Base-by-base conservation (phyloP, 441 rosid species). In the Erysimum cheiri region DNA sequence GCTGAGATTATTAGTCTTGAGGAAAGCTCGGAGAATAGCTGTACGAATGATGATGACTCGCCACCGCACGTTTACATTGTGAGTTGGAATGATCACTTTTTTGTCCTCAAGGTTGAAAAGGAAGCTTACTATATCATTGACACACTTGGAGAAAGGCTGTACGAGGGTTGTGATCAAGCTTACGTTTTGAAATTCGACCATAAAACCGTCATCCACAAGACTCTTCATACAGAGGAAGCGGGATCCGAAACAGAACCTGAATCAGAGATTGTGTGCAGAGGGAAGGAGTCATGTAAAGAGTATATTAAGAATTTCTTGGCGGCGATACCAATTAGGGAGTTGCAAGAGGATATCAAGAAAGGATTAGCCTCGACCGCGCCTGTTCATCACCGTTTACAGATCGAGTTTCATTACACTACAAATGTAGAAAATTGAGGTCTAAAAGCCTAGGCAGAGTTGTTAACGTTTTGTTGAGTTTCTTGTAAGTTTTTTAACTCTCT, bases 1-100 rank as follows among this genome's bases (percentile, higher is more conserved):
- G 87, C 89, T 29, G 96, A 93, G 82, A 87, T 93, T 35, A 76
- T 68, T 11, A 35, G 32, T 69, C 33, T 58, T 0, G 69, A 74
- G n/a, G 75, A 83, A 41, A 76, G 60, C 44, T 41, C 76, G 0
- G 26, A 4, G 17, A 52, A 52, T 37, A 8, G 52, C 6, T 9
- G 43, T 13, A 59, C 3, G 9, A 3, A 8, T 10, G 70, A 56
- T 37, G 68, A 73, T 43, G 88, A 77, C 43, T 56, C 36, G 5
- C 17, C 70, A 7, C 81, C 83, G 7, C 60, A 24, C 28, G 79
- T 88, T 49, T 90, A 86, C 76, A 84, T 89, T 60, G 81, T 91
- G 15, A 89, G 97, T 60, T 89, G 97, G 97, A 91, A 91, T 60
- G 97, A 91, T 73, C 98, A 92, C 76, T 92, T 92, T 69, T 92